Base-by-base conservation (phyloP, 2,329 filamentous ascomycete species). In the Teratosphaeria zuluensis region DNA sequence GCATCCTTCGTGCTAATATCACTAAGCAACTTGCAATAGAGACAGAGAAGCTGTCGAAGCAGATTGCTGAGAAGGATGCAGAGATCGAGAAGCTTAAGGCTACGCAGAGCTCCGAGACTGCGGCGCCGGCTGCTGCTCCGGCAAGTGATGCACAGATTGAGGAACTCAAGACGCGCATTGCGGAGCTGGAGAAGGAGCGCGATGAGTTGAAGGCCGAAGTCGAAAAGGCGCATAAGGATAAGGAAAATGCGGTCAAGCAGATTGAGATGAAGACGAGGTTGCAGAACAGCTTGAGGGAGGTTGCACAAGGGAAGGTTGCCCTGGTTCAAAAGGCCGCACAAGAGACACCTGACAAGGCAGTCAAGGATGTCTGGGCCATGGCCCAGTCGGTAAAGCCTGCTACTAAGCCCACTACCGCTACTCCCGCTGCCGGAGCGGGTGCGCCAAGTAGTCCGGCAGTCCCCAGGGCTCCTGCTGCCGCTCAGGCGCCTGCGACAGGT, bases 351-450 rank as follows among this genome's bases (percentile, higher is more conserved):
- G 81, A 92, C 66, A 86, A 85, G 70, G 84, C 91, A 0, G 90
- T 97, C 3, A 83, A 78, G 9, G 91, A 96, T 73, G 92, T 96
- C 0, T 96, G 90, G 89, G 85, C 87, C 63, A 77, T 89, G 57
- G 91, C 88, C 0, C 92, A 92, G 74, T 78, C 75, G 56, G 81
- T 84, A 21, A 67, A 71, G 56, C 64, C 69, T 51, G 58, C 69
- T 48, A 66, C 66, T 24, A 61, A 32, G 53, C 55, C 58, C 28
- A 16, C 56, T 19, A 28, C 60, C 35, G 53, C 62, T 8, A n/a
- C 61, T 6, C 42, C 42, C n/a, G 42, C 16, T 19, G 16, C n/a
- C 19, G 42, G 42, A 9, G 19, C 42, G 19, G 19, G 24, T 14
- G 6, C 24, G 21, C 21, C 28, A 35, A 14, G 4, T 9, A 54